Evolutionary conservation across 345 rosid species (phyloP).

Genomic region (Abelmoschus esculentus): DNA sequence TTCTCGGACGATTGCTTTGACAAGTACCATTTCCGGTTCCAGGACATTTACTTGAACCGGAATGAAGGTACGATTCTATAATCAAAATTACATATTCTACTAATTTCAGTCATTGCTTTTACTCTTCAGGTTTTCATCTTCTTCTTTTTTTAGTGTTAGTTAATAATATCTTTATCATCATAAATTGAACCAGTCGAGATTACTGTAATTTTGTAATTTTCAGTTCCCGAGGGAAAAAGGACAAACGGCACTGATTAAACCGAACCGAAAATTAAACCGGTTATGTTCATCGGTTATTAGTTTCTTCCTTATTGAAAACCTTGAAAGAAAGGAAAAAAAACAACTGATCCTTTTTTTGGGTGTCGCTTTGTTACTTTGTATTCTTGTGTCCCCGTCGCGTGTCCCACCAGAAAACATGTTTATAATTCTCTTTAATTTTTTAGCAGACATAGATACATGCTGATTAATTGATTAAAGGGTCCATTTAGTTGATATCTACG

Average conservation of each 20-base stretch:
- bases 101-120: neutral
- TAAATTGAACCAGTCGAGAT: neutral
- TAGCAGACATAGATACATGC: neutral
- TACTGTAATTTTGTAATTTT: neutral
- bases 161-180: neutral
- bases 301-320: neutral
- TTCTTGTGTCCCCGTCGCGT: neutral
- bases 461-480: neutral
- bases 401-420: neutral
- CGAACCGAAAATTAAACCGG: neutral
- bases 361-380: neutral
- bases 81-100: neutral
- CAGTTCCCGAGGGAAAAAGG: neutral
- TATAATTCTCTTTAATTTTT: neutral
- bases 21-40: conserved; percentile 72
- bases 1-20: conserved; percentile 48
- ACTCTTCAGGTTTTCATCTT: too few relatives aligned
- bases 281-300: neutral
- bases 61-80: conserved; percentile 42
- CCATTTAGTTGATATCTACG: neutral
- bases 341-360: neutral
- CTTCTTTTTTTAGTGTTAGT: neutral
- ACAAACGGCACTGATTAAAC: neutral
- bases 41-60: conserved; percentile 57
- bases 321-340: too few relatives aligned